Conservation (phyloP, 1,284 basidiomycete genomes). For the Flammula alnicola region DNA sequence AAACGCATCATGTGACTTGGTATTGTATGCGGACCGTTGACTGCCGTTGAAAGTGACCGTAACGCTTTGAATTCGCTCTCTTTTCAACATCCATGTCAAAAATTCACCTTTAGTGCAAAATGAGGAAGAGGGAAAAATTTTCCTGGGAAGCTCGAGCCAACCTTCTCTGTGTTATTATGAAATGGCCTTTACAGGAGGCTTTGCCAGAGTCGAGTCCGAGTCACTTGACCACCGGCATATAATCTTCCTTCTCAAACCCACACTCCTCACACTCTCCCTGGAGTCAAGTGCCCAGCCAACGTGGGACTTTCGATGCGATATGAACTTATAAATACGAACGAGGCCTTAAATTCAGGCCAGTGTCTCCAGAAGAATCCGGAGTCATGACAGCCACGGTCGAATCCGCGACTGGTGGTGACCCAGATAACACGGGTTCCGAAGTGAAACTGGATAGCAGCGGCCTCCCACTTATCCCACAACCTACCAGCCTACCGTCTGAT, state of each 20-base stretch:
- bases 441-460: slow-evolving; percentile 33
- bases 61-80: too few species aligned
- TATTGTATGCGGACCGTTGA: too few species aligned
- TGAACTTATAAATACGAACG: background rate
- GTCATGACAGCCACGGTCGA: too few species aligned
- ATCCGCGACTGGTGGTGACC: too few species aligned
- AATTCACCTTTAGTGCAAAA: too few species aligned
- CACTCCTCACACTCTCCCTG: background rate
- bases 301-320: background rate
- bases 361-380: too few species aligned
- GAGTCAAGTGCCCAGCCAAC: slow-evolving; percentile 4
- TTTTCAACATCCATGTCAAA: too few species aligned
- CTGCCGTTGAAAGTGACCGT: too few species aligned
- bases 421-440: too few species aligned
- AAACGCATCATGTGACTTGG: too few species aligned
- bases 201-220: background rate
- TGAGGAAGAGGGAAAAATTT: background rate
- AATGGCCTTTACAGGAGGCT: background rate
- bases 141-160: background rate
- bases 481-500: slow-evolving; percentile 32
- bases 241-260: too few species aligned
- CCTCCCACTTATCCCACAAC: slow-evolving; percentile 39
- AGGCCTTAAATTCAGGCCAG: too few species aligned
- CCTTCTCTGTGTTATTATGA: background rate
- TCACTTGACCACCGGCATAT: slow-evolving; percentile 1